Evolutionary conservation across 106 monocot species (phyloP), one percentile per base, ranked within the genome.

Genomic region (Amphibolis antarctica): DNA sequence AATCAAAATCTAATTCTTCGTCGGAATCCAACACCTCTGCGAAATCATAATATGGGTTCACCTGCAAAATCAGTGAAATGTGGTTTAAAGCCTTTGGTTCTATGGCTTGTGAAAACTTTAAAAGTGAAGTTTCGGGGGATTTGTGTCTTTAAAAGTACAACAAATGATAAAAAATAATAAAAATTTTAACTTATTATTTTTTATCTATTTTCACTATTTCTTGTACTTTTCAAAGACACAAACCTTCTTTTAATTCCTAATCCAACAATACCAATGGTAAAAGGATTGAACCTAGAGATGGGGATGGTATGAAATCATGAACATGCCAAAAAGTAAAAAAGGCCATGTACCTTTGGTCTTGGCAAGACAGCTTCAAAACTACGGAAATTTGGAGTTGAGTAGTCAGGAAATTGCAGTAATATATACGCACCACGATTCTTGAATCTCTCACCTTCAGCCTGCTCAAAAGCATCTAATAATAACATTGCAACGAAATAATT

Each of bases 11-110:
- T 28, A 96, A 70, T 69, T 96, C 94, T 78, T 96, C 86, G 74
- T 96, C 94, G 6, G 94, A 96, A 60, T 96, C 94, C 1, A 96
- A 79, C 48, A 84, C 94, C 25, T 86, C 80, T 66, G 86, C 82
- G 61, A 69, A 96, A 60, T 89, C 76, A 71, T 96, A 96, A 43
- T 86, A 96, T 13, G 94, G 55, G 29, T 69, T 78, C 1, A 69
- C 94, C 94, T 96, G 79, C 66, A 86, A 51, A 15, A 64, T 42
- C 62, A 28, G 61, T 24, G 44, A 13, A 9, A 18, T 15, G 43
- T 31, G 7, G 36, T 69, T 0, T 1, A 52, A 69, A 59, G 48
- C 10, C 36, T 42, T 18, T 9, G 25, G 12, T 4, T n/a, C 57
- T 36, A 4, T 36, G 36, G 36, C 36, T 36, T 7, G 2, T 36